Conservation (phyloP, 2,329 filamentous ascomycete species). For the Teratosphaeria pseudoeucalypti region DNA sequence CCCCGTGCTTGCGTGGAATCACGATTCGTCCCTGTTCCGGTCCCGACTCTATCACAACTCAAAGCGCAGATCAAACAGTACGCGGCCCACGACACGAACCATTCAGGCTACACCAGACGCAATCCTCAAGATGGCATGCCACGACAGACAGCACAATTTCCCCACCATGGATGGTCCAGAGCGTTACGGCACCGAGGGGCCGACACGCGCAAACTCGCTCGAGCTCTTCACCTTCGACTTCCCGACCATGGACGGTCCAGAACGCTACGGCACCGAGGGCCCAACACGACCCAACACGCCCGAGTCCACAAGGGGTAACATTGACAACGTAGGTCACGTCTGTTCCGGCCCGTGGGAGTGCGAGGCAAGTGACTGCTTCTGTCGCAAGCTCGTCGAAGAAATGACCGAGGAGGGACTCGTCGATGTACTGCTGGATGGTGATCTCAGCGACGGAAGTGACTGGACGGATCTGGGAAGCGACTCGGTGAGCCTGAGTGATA, state of each 20-base stretch:
- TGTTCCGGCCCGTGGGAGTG: not conserved
- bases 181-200: not conserved
- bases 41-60: too few relatives aligned
- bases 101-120: not conserved
- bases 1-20: too few relatives aligned
- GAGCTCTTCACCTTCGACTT: not conserved
- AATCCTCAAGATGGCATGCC: not conserved
- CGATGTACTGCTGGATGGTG: not conserved
- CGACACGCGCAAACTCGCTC: not conserved
- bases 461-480: not conserved
- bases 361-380: not conserved
- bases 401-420: not conserved
- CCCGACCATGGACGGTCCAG: not conserved
- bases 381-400: not conserved
- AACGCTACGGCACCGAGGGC: not conserved
- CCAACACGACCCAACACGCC: not conserved
- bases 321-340: not conserved
- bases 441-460: not conserved
- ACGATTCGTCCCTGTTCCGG: too few relatives aligned
- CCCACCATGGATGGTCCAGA: not conserved
- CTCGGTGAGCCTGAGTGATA: not conserved
- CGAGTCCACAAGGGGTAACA: not conserved
- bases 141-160: not conserved
- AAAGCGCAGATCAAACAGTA: too few relatives aligned
- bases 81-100: too few relatives aligned